phyloP scores from a whole-genome alignment of 2,329 filamentous ascomycete genomes.

The Aureobasidium uvarum region DNA sequence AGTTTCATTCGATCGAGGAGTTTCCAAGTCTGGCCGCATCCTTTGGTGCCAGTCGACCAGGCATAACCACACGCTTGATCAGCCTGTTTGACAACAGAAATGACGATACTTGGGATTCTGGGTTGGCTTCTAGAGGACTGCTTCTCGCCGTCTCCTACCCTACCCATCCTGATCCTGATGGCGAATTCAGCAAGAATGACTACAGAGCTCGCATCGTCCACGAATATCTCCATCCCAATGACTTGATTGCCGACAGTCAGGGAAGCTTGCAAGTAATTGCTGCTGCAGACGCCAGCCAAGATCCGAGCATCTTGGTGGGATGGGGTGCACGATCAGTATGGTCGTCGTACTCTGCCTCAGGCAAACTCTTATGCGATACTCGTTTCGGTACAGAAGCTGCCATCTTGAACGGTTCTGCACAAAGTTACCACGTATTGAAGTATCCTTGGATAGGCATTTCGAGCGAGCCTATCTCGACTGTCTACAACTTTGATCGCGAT shows the following conservation, averaged over 20 bases:
- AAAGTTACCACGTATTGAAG: conserved; percentile 42
- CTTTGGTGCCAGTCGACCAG: conserved; percentile 29
- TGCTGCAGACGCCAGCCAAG: neutral
- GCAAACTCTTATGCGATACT: conserved; percentile 45
- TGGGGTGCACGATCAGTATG: conserved; percentile 56
- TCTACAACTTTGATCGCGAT: conserved; percentile 29
- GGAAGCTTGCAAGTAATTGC: conserved; percentile 33
- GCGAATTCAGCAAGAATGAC: neutral
- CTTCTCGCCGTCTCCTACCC: conserved; percentile 38
- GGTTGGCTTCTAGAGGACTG: conserved; percentile 33
- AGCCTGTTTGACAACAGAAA: conserved; percentile 53
- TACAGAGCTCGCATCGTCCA: conserved; percentile 37
- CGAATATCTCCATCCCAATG: conserved; percentile 33
- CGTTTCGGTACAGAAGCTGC: conserved; percentile 43
- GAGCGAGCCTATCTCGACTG: conserved; percentile 30
- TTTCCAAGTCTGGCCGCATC: conserved; percentile 32
- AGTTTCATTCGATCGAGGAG: conserved; percentile 47
- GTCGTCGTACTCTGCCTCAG: conserved; percentile 48
- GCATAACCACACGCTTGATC: conserved; percentile 35
- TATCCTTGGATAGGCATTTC: conserved; percentile 36
- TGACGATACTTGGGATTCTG: conserved; percentile 15
- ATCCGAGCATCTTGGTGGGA: conserved; percentile 43
- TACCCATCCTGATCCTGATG: neutral
- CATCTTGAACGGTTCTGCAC: conserved; percentile 37
- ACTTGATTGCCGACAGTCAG: conserved; percentile 33